These are phyloP conservation scores for Phytophthora hybrid DNA, from an alignment of 352 stramenopile species.

Conservation along the genomic window DNA sequence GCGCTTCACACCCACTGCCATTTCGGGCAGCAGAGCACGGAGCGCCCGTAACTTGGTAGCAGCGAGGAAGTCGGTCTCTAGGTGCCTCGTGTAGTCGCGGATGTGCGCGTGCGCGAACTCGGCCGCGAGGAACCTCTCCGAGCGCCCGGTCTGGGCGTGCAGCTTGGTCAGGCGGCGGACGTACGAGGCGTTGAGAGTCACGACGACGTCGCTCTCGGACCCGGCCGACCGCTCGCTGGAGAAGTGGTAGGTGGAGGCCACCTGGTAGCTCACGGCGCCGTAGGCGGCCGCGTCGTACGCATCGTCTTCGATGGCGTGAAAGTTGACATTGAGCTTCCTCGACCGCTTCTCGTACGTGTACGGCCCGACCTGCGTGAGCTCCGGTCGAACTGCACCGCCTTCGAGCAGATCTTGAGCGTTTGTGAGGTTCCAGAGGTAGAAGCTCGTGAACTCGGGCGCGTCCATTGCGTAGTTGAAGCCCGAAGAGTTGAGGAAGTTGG, in stretches of 20 bases:
- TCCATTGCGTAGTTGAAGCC: slow-evolving; percentile 58
- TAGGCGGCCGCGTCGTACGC: slow-evolving; percentile 31
- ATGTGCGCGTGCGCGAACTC: slow-evolving; percentile 70
- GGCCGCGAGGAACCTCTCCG: slow-evolving; percentile 67
- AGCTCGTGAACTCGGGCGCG: slow-evolving; percentile 58
- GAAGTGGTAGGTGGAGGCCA: slow-evolving; percentile 58
- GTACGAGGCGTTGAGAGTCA: slow-evolving; percentile 73
- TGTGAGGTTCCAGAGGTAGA: slow-evolving; percentile 81
- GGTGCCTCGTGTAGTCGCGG: slow-evolving; percentile 45
- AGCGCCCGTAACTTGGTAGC: slow-evolving; percentile 65
- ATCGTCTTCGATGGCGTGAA: slow-evolving; percentile 38
- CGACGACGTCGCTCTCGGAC: slow-evolving; percentile 56
- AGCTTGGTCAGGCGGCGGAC: slow-evolving; percentile 61
- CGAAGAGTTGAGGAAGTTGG: slow-evolving; percentile 36
- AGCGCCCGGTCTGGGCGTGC: slow-evolving; percentile 42
- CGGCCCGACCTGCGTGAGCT: slow-evolving; percentile 62
- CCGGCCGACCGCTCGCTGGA: slow-evolving; percentile 66
- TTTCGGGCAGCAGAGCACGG: slow-evolving; percentile 49
- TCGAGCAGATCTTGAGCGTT: slow-evolving; percentile 55
- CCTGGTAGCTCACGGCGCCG: slow-evolving; percentile 59
- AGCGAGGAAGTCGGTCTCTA: slow-evolving; percentile 63
- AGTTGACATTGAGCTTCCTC: slow-evolving; percentile 62
- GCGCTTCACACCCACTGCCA: slow-evolving; percentile 39
- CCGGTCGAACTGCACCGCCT: slow-evolving; percentile 22
- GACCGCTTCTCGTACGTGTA: slow-evolving; percentile 76